These are phyloP conservation scores for Penicillium sp. DNA, from an alignment of 2,329 filamentous ascomycete species.

Conservation along the genomic window DNA sequence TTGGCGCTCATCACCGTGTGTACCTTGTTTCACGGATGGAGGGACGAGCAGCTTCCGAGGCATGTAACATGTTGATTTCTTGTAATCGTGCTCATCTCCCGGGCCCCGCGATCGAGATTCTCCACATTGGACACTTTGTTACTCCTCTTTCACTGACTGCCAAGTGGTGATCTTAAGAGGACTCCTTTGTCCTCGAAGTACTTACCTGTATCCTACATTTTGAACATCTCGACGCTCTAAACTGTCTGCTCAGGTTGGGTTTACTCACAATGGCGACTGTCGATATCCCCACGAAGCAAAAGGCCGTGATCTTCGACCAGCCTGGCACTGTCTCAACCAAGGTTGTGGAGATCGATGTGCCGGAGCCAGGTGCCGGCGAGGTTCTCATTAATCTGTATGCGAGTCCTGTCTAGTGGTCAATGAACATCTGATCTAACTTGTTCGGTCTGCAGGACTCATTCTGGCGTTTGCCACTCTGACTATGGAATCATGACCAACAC, in stretches of 20 bases:
- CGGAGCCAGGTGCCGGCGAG: slow-evolving; percentile 64
- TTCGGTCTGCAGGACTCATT: slow-evolving; percentile 56
- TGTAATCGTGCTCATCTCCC: slow-evolving; percentile 1
- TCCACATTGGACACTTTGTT: neutral
- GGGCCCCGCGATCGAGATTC: slow-evolving; percentile 8
- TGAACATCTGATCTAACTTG: neutral
- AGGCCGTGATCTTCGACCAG: slow-evolving; percentile 66
- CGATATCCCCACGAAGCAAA: slow-evolving; percentile 61
- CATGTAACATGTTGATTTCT: neutral
- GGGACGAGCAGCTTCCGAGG: neutral
- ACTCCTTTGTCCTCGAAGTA: neutral
- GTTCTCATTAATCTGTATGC: slow-evolving; percentile 63
- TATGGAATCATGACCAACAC: slow-evolving; percentile 57
- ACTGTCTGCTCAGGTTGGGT: neutral
- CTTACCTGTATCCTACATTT: neutral
- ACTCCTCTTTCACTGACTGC: slow-evolving; percentile 5
- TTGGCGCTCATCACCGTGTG: neutral
- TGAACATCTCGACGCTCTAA: neutral
- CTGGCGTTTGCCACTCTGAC: slow-evolving; percentile 67
- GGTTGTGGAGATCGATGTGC: slow-evolving; percentile 64
- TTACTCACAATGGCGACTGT: slow-evolving; percentile 37
- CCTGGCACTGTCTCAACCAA: slow-evolving; percentile 67
- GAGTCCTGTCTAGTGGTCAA: neutral
- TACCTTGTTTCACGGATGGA: neutral
- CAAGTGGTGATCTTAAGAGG: neutral